Evolutionary conservation across 805 yeast genomes (phyloP).

Genomic region (Komagataella pseudopastoris): DNA sequence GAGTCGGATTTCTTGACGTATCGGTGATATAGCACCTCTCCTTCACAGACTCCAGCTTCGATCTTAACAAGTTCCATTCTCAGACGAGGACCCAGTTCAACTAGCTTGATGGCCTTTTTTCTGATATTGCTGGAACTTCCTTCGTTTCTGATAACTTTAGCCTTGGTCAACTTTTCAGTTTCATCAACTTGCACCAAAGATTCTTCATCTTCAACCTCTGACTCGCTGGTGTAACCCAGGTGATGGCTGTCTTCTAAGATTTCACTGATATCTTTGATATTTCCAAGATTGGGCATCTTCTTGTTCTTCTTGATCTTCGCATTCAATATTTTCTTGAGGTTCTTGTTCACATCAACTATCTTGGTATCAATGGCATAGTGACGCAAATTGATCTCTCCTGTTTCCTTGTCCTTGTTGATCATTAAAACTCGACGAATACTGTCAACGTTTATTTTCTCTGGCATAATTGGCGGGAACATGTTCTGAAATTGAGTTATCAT

Average conservation of each 20-base stretch:
- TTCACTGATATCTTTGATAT: conserved; percentile 68
- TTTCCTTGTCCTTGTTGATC: conserved; percentile 57
- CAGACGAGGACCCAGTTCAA: conserved; percentile 89
- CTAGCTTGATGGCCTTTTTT: conserved; percentile 81
- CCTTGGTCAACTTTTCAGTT: conserved; percentile 10
- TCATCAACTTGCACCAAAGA: conserved; percentile 42
- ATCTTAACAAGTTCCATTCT: conserved; percentile 66
- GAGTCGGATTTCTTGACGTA: conserved; percentile 45
- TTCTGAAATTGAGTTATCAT: conserved; percentile 86
- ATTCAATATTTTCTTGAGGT: conserved; percentile 55
- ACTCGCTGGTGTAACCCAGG: conserved; percentile 55
- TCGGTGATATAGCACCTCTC: conserved; percentile 80
- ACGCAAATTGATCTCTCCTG: conserved; percentile 70
- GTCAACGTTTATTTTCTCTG: conserved; percentile 60
- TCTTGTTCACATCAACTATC: conserved; percentile 63
- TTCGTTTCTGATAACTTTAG: conserved; percentile 6
- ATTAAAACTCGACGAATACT: conserved; percentile 76
- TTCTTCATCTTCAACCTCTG: conserved; percentile 88
- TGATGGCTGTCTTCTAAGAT: conserved; percentile 47
- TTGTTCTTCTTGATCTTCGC: conserved; percentile 49
- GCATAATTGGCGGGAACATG: conserved; percentile 90
- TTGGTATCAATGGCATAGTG: conserved; percentile 85
- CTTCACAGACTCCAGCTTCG: conserved; percentile 84
- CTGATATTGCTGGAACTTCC: conserved; percentile 14
- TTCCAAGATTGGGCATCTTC: conserved; percentile 55